phyloP scores from a whole-genome alignment of 345 rosid genomes.

The Draba incana region DNA sequence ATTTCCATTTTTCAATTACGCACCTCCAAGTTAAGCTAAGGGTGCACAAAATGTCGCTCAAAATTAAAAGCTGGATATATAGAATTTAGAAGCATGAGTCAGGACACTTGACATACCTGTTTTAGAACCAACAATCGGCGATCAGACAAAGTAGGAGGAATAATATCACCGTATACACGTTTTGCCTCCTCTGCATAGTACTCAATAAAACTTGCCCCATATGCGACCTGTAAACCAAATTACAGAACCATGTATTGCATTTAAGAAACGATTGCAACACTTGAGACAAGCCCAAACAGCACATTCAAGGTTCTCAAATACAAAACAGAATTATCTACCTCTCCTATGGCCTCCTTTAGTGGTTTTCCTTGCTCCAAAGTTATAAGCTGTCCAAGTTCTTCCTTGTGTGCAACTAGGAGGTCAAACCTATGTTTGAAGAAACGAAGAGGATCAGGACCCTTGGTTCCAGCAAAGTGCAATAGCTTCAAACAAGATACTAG shows the following conservation, averaged over 20 bases:
- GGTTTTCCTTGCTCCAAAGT: slow-evolving; percentile 98
- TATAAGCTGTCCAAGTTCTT: slow-evolving; percentile 92
- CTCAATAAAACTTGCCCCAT: slow-evolving; percentile 93
- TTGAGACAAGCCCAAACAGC: slow-evolving; percentile 34
- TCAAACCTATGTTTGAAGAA: slow-evolving; percentile 65
- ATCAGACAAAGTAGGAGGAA: slow-evolving; percentile 77
- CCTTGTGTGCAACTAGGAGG: slow-evolving; percentile 75
- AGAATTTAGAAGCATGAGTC: slow-evolving; percentile 17
- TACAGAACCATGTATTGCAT: slow-evolving; percentile 36
- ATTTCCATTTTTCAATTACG: no score
- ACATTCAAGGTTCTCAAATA: slow-evolving; percentile 13
- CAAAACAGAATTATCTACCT: slow-evolving; percentile 55
- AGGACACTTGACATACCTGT: slow-evolving; percentile 56
- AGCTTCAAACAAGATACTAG: slow-evolving; percentile 23
- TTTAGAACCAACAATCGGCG: slow-evolving; percentile 83
- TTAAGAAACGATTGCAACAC: slow-evolving; percentile 35
- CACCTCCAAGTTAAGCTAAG: no score
- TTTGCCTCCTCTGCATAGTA: slow-evolving; percentile 93
- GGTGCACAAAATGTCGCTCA: no score
- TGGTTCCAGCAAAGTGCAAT: slow-evolving; percentile 24
- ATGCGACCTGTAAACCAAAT: slow-evolving; percentile 62
- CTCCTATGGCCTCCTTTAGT: slow-evolving; percentile 85
- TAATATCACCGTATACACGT: slow-evolving; percentile 91
- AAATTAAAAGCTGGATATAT: background rate
- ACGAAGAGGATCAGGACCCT: slow-evolving; percentile 26